Percentiles rank a stretch among this genome's conserved stretches.
These are phyloP conservation scores for Solioccasus polychromus DNA, from an alignment of 768 basidiomycete species.

Conservation along the genomic window DNA sequence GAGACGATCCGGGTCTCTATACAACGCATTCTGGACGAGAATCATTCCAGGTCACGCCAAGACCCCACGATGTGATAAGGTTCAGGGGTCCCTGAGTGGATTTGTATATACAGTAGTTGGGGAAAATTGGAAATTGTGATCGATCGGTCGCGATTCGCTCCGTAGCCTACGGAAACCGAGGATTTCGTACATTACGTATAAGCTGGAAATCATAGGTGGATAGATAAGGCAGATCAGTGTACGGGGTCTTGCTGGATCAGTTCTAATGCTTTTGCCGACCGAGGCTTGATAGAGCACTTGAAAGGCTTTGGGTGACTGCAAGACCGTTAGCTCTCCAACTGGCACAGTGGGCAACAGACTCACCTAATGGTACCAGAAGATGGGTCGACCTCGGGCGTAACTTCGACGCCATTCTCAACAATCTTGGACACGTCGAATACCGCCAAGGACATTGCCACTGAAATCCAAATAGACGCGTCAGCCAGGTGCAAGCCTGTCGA, in stretches of 20 bases:
- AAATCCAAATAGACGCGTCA: conserved; percentile 47
- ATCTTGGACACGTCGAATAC: conserved; percentile 47
- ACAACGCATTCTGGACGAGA: conserved; percentile 44
- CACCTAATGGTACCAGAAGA: conserved; percentile 67
- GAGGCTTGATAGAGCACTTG: conserved; percentile 58
- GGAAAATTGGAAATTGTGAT: not conserved
- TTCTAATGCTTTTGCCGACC: conserved; percentile 53
- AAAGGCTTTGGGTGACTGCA: conserved; percentile 59
- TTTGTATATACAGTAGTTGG: too few species aligned
- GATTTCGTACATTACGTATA: not conserved
- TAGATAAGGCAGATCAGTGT: conserved; percentile 18
- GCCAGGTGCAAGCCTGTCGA: conserved; percentile 48
- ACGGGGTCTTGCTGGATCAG: conserved; percentile 48
- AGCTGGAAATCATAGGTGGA: too few species aligned
- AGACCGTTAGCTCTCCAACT: not conserved
- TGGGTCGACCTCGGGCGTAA: conserved; percentile 54
- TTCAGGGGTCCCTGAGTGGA: too few species aligned
- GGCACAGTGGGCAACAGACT: not conserved
- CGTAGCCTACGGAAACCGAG: conserved; percentile 9
- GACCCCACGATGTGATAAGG: not conserved
- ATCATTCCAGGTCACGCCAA: conserved; percentile 1
- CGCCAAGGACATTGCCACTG: conserved; percentile 43
- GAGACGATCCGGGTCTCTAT: conserved; percentile 42
- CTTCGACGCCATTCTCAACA: conserved; percentile 42
- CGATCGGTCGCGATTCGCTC: conserved; percentile 6